Evolutionary conservation across 1,139 yeast genomes (phyloP).

Genomic region (Hansenula anomala): DNA sequence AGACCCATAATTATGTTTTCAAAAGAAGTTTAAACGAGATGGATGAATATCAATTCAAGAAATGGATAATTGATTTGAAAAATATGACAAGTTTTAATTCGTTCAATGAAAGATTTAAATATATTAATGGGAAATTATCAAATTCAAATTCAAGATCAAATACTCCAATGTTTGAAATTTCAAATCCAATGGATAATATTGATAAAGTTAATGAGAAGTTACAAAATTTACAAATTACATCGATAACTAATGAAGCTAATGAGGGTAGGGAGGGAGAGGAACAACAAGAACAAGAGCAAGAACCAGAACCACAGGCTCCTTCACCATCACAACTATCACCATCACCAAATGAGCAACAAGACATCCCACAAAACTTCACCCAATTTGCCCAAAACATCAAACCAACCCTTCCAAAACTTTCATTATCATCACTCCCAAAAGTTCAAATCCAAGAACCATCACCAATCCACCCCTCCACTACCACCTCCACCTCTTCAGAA

Average conservation of each 20-base stretch:
- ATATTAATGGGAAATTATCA: constrained; percentile 24
- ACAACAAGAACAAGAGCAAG: not conserved
- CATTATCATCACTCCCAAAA: constrained; percentile 4
- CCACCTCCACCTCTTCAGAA: not conserved
- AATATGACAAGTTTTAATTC: constrained; percentile 32
- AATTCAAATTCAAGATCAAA: constrained; percentile 9
- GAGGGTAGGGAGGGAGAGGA: not conserved
- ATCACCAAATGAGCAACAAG: not conserved
- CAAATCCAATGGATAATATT: constrained; percentile 16
- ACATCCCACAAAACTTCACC: too few species aligned
- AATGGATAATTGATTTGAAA: constrained; percentile 42
- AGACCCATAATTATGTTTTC: constrained; percentile 17
- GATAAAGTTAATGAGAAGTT: constrained; percentile 34
- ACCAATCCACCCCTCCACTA: too few species aligned
- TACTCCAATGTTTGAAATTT: constrained; percentile 17
- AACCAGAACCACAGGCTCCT: too few species aligned
- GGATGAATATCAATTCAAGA: constrained; percentile 30
- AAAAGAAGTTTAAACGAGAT: constrained; percentile 26
- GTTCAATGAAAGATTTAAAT: constrained; percentile 29
- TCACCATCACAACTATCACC: not conserved
- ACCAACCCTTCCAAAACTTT: not conserved
- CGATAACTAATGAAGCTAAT: not conserved
- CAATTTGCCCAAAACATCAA: too few species aligned
- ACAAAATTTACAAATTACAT: constrained; percentile 30
- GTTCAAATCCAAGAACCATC: constrained; percentile 12